Evolutionary conservation across 768 basidiomycete species (phyloP).

Genomic region (Xerocomus brunneocitrinus): DNA sequence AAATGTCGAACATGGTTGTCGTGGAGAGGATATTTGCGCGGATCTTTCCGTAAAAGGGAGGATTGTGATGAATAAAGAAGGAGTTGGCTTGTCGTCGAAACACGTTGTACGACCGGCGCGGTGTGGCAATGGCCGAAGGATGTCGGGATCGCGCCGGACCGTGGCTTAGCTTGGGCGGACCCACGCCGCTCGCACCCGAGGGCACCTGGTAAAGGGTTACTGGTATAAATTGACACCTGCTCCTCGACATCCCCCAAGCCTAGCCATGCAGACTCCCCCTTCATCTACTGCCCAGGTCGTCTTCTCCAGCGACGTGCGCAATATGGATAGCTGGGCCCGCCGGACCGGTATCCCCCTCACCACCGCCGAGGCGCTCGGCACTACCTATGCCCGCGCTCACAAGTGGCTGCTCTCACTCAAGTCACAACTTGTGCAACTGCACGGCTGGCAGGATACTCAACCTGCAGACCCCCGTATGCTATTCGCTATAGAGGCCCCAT

Average conservation of each 20-base stretch:
- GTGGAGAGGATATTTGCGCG: constrained; percentile 25
- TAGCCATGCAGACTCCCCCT: constrained; percentile 32
- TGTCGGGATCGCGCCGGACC: constrained; percentile 51
- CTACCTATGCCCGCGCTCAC: constrained; percentile 76
- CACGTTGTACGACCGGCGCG: constrained; percentile 72
- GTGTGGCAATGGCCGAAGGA: constrained; percentile 52
- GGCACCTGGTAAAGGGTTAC: constrained; percentile 34
- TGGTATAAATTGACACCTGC: constrained; percentile 23
- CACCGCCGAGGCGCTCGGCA: constrained; percentile 76
- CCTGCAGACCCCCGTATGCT: constrained; percentile 66
- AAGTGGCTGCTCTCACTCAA: constrained; percentile 68
- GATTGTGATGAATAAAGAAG: constrained; percentile 26
- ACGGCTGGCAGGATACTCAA: constrained; percentile 64
- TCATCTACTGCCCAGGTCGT: constrained; percentile 56
- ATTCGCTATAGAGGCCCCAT: constrained; percentile 72
- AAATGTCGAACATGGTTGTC: constrained; percentile 39
- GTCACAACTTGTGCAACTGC: constrained; percentile 56
- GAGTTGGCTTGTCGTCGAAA: constrained; percentile 52
- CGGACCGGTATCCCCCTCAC: constrained; percentile 78
- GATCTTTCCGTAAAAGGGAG: constrained; percentile 5
- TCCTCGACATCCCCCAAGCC: neutral
- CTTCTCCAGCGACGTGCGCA: constrained; percentile 74
- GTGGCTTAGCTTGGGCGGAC: constrained; percentile 45
- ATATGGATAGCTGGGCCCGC: constrained; percentile 80
- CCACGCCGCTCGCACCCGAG: constrained; percentile 28